A percentile compares a stretch with the other conserved stretches of the same genome.
phyloP scores from a whole-genome alignment of 2,329 filamentous ascomycete species.

The Alternaria sp. region DNA sequence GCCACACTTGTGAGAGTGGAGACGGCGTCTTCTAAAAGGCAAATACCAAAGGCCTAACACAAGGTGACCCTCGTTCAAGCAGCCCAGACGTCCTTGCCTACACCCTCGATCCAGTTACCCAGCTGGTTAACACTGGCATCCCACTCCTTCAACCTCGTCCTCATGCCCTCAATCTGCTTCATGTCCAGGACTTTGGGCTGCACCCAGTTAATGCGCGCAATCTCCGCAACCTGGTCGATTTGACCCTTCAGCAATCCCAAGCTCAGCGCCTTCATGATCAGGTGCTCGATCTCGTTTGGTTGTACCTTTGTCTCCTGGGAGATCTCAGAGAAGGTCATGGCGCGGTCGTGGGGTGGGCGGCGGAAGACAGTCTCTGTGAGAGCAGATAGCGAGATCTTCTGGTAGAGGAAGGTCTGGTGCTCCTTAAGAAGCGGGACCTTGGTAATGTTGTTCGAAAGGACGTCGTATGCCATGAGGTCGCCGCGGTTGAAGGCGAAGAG shows the following conservation, averaged over 20 bases:
- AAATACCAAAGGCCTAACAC: background rate
- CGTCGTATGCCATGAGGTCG: constrained; percentile 86
- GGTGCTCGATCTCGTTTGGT: constrained; percentile 91
- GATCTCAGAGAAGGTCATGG: constrained; percentile 91
- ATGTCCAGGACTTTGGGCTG: constrained; percentile 98
- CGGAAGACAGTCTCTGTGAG: constrained; percentile 97
- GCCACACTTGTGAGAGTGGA: constrained; percentile 6
- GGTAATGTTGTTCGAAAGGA: constrained; percentile 79
- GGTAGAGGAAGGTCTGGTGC: constrained; percentile 84
- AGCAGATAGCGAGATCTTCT: constrained; percentile 97
- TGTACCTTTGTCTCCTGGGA: constrained; percentile 90
- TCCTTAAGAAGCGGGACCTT: constrained; percentile 81
- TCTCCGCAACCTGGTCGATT: constrained; percentile 94
- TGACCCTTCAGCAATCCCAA: constrained; percentile 87
- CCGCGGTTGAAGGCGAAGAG: constrained; percentile 97
- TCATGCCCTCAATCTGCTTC: constrained; percentile 94
- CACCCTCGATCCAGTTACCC: constrained; percentile 95
- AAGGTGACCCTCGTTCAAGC: constrained; percentile 54
- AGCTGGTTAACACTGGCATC: constrained; percentile 94
- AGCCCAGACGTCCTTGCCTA: constrained; percentile 95
- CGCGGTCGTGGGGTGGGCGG: constrained; percentile 91
- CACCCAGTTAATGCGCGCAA: constrained; percentile 97
- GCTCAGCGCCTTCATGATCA: constrained; percentile 99
- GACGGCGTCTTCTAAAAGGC: constrained; percentile 2
- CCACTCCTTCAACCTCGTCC: constrained; percentile 87